Base-by-base conservation (phyloP, 192 early-diverging fungal genomes). In the Podila epicladia region DNA sequence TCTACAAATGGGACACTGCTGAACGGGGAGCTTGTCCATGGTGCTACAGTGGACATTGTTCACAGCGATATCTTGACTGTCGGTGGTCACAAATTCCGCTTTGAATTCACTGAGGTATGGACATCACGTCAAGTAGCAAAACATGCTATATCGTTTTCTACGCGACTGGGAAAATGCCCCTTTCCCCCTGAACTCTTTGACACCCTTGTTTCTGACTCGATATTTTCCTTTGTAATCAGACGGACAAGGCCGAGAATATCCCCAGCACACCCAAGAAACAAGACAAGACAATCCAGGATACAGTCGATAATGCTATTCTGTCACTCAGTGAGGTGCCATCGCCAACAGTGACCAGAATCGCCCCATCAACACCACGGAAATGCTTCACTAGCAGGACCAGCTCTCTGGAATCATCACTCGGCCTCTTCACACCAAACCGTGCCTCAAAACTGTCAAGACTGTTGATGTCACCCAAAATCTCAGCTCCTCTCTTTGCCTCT, bases 61-160 rank as follows among this genome's bases (percentile, higher is more conserved):
- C 76, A 79, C 28, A 62, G 58, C 33, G 76, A 79, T 26, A 37
- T 79, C 17, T 50, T 79, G 59, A 79, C 76, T 9, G 71, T 79
- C 38, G 76, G 63, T 57, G 76, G 76, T 15, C 58, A 69, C 5
- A 79, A 64, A 24, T 79, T 79, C 49, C 70, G 76, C 62, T 79
- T 79, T 33, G 76, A 79, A n/a, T 48, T 48, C 6, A 26, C 19
- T 19, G 66, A 32, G 64, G 76, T 79, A 68, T 19, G n/a, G 20
- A 37, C 35, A 9, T 37, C 41, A n/a, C 19, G 28, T 17, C 4
- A 8, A 9, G 20, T 9, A 33, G 1, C 48, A 8, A 31, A 31
- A 71, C 57, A 17, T 29, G n/a, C 41, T 5, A 19, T 55, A 4
- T 55, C 24, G 2, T 55, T 24, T 9, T 55, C 11, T 24, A 19